Evolutionary conservation across 2,329 filamentous ascomycete species (phyloP).

Genomic region (Alternaria rosae): DNA sequence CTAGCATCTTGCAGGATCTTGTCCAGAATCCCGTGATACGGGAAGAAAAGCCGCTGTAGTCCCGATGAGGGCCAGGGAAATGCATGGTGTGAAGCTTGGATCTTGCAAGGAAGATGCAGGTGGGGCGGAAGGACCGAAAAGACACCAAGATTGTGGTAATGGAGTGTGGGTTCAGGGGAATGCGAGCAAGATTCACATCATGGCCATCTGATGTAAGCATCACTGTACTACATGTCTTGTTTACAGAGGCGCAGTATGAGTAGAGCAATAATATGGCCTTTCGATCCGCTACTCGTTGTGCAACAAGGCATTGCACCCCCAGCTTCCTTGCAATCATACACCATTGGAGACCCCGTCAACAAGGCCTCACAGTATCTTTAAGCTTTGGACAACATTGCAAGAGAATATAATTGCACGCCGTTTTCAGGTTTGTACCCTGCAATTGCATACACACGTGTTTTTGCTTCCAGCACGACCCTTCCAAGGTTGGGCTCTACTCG

Average conservation of each 20-base stretch:
- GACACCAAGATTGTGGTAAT: neutral
- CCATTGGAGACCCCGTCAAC: neutral
- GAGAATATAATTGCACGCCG: neutral
- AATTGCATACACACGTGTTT: neutral
- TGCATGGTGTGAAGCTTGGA: neutral
- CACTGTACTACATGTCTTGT: neutral
- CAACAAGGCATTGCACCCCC: neutral
- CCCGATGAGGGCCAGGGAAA: neutral
- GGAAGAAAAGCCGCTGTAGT: constrained; percentile 2
- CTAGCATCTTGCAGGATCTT: constrained; percentile 12
- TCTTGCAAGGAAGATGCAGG: neutral
- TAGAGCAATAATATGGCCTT: neutral
- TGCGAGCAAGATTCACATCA: neutral
- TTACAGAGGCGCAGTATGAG: neutral
- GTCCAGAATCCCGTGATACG: constrained; percentile 3
- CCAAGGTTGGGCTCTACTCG: neutral
- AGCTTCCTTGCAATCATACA: neutral
- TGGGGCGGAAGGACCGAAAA: constrained; percentile 1
- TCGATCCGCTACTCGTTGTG: neutral
- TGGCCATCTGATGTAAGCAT: neutral
- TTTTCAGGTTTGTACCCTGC: neutral
- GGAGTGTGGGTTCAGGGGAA: neutral
- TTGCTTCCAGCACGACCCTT: neutral
- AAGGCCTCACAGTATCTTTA: neutral
- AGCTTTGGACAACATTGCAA: neutral